Base-by-base conservation (phyloP, 176 grass and related monocot genomes). In the Sorghum bicolor region DNA sequence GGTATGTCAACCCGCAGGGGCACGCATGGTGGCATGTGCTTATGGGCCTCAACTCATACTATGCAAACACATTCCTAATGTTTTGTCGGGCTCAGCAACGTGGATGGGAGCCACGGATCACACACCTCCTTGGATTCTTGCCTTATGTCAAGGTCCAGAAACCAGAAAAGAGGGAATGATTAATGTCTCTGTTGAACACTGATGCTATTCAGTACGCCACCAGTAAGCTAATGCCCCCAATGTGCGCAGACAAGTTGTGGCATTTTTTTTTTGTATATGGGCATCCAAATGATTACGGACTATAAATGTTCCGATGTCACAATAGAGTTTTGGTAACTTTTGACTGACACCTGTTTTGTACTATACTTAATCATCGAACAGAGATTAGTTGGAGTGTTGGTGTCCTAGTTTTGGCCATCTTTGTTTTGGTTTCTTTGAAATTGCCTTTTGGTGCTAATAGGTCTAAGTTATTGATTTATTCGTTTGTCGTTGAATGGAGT, bases 1-100 rank as follows among this genome's bases (percentile, higher is more conserved):
- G 94, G 94, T 89, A 89, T n/a, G 41, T 96, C 79, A 96, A 96
- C 75, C 94, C 94, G 4, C 94, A 96, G 69, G 94, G 91, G 7
- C 94, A 96, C 8, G 94, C 94, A 53, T 96, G 88, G 94, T 96
- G 94, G 94, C 94, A 96, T 83, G 77, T 96, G 75, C 86, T 96
- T 6, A 96, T 96, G 94, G 94, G 91, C 30, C 89, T 96, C 2
- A 96, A 96, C 83, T 93, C 88, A 2, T 96, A 96, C 85, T 93
- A 89, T 83, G 94, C 88, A 33, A 96, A 96, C 88, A 91, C 94
- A 6, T 96, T 93, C 86, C 64, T 96, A 79, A 96, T 96, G 94
- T 96, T 96, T 40, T 96, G 94, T 64, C 89, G 94, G 32, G 94
- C 94, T 28, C 94, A 96, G 67, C 94, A 96, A 52, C 85, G 83